A percentile compares a stretch with the other conserved stretches of the same genome.
Evolutionary conservation across 2,329 filamentous ascomycete genomes (phyloP).

Genomic region (Helotiales sp.): DNA sequence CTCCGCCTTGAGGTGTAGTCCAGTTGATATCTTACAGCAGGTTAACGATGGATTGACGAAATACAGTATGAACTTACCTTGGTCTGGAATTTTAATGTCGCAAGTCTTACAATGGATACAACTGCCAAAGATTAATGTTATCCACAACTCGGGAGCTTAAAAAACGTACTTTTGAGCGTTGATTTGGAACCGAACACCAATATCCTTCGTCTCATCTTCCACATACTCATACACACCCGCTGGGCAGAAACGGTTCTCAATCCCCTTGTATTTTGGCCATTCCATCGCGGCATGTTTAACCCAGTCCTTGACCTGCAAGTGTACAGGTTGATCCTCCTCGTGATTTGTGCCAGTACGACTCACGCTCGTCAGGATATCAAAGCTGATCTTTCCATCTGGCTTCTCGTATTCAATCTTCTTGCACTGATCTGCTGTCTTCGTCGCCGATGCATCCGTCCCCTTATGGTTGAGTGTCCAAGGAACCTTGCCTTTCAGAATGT

Average conservation of each 20-base stretch:
- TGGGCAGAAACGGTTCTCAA: slow-evolving; percentile 97
- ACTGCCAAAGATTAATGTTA: slow-evolving; percentile 54
- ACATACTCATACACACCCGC: slow-evolving; percentile 98
- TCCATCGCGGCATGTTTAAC: slow-evolving; percentile 83
- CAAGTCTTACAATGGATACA: slow-evolving; percentile 99
- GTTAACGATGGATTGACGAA: slow-evolving; percentile 13
- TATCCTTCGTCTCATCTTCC: slow-evolving; percentile 83
- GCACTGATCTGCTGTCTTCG: slow-evolving; percentile 78
- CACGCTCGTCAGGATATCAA: slow-evolving; percentile 95
- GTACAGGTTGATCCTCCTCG: slow-evolving; percentile 97
- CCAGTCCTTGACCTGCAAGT: slow-evolving; percentile 95
- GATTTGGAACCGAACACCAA: slow-evolving; percentile 95
- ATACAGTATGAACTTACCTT: slow-evolving; percentile 48
- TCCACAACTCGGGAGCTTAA: neutral
- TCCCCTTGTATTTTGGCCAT: slow-evolving; percentile 85
- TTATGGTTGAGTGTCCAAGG: slow-evolving; percentile 95
- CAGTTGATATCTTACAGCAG: slow-evolving; percentile 80
- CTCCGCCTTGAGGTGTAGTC: slow-evolving; percentile 92
- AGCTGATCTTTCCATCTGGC: slow-evolving; percentile 91
- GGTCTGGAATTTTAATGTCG: slow-evolving; percentile 95
- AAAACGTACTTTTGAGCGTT: slow-evolving; percentile 90
- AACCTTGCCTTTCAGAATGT: slow-evolving; percentile 78
- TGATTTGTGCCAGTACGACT: slow-evolving; percentile 97
- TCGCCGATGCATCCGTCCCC: slow-evolving; percentile 75
- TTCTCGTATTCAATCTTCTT: slow-evolving; percentile 95